Conservation (phyloP, 2,329 filamentous ascomycete species). For the Fusarium metavorans region DNA sequence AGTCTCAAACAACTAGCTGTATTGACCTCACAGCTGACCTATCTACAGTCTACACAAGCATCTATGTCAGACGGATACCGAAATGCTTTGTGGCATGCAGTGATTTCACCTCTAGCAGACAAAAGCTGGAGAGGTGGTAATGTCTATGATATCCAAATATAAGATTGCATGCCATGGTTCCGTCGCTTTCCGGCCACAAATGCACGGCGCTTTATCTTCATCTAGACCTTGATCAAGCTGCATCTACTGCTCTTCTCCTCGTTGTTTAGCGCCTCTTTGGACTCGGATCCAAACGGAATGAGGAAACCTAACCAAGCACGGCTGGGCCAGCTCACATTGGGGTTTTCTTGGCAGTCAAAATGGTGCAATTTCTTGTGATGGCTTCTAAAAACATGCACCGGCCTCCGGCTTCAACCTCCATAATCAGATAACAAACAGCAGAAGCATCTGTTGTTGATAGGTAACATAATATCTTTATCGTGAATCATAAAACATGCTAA, state of each 20-base stretch:
- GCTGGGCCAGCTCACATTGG: not conserved
- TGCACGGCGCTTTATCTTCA: not conserved
- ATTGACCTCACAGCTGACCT: not conserved
- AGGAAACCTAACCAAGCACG: not conserved
- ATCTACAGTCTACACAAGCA: not conserved
- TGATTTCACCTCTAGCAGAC: too few species aligned
- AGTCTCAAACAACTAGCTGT: not conserved
- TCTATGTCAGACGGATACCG: not conserved
- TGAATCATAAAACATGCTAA: not conserved
- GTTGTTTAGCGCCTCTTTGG: not conserved
- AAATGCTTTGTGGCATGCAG: not conserved
- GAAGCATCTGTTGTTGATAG: not conserved
- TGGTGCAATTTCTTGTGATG: not conserved
- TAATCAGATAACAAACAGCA: not conserved
- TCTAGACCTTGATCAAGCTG: not conserved
- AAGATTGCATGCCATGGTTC: not conserved
- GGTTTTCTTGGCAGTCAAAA: not conserved
- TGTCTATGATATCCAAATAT: not conserved
- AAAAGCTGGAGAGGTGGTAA: not conserved
- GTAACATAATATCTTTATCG: not conserved
- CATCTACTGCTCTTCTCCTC: not conserved
- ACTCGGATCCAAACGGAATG: not conserved
- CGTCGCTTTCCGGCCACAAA: too few species aligned
- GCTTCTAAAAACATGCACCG: not conserved
- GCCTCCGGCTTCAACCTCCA: not conserved